These are phyloP conservation scores for Solanum medicagineum DNA, from an alignment of 257 asterid genomes.

Conservation along the genomic window DNA sequence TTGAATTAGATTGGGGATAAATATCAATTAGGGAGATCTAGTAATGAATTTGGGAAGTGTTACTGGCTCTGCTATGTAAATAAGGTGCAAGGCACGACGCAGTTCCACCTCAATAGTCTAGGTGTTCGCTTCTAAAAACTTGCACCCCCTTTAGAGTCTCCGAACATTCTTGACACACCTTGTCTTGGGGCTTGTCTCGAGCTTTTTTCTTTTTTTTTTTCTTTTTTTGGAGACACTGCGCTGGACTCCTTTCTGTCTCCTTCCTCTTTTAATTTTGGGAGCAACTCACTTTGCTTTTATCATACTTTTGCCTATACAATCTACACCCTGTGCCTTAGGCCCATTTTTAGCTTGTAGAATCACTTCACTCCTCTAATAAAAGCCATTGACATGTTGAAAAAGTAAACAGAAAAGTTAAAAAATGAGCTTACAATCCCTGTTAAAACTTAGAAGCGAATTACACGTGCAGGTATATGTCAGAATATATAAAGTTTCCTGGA, in stretches of 20 bases:
- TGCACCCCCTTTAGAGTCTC: background rate
- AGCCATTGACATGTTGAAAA: background rate
- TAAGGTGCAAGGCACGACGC: background rate
- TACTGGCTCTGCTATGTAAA: background rate
- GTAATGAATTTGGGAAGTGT: background rate
- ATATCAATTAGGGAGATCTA: background rate
- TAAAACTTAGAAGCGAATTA: background rate
- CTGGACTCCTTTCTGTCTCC: background rate
- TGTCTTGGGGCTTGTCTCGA: background rate
- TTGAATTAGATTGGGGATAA: background rate
- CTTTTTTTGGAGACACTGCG: background rate
- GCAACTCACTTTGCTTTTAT: background rate
- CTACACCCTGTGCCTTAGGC: background rate
- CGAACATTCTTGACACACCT: background rate
- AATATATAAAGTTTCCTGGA: background rate
- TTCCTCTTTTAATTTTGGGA: background rate
- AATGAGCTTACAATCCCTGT: background rate
- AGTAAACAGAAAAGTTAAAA: background rate
- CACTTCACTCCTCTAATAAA: background rate
- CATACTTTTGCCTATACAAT: background rate
- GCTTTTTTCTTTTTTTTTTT: background rate
- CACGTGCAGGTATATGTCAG: background rate
- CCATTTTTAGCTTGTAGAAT: background rate
- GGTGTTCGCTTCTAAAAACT: background rate
- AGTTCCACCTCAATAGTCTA: background rate